Percentiles rank a stretch among this genome's conserved stretches.
Conservation (phyloP, 2,329 filamentous ascomycete species). For the Rhynchosporium graminicola region DNA sequence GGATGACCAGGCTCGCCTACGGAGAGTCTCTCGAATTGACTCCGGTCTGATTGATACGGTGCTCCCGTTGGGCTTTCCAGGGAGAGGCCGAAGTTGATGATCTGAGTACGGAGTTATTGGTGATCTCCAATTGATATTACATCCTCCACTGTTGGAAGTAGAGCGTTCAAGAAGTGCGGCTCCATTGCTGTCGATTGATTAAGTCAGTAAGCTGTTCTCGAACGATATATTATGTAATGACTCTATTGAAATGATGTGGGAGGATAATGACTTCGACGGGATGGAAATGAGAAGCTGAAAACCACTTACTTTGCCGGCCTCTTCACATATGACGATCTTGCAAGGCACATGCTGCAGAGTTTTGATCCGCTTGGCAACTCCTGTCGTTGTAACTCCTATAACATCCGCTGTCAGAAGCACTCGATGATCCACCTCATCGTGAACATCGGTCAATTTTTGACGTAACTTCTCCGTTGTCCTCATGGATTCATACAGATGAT, state of each 20-base stretch:
- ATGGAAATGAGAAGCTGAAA: not conserved
- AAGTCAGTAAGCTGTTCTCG: too few relatives aligned
- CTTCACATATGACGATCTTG: slow-evolving; percentile 44
- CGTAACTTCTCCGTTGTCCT: slow-evolving; percentile 2
- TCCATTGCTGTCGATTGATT: slow-evolving; percentile 36
- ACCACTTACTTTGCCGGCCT: slow-evolving; percentile 44
- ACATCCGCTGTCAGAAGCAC: slow-evolving; percentile 41
- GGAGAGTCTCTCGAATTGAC: slow-evolving; percentile 37
- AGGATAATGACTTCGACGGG: not conserved
- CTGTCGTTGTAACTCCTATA: slow-evolving; percentile 56
- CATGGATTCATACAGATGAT: slow-evolving; percentile 23
- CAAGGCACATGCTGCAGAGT: slow-evolving; percentile 25
- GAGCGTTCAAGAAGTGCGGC: slow-evolving; percentile 44
- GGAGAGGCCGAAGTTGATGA: slow-evolving; percentile 33
- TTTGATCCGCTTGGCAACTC: slow-evolving; percentile 49
- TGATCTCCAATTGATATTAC: slow-evolving; percentile 47
- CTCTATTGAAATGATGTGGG: too few relatives aligned
- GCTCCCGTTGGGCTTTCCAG: slow-evolving; percentile 37
- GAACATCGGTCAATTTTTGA: slow-evolving; percentile 17
- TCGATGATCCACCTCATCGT: slow-evolving; percentile 26
- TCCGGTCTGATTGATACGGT: slow-evolving; percentile 35
- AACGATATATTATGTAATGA: too few relatives aligned
- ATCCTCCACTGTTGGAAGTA: slow-evolving; percentile 45
- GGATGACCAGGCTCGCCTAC: slow-evolving; percentile 22
- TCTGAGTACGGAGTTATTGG: slow-evolving; percentile 44